Conservation (phyloP, 257 asterid species). For the Pogostemon cablin region DNA sequence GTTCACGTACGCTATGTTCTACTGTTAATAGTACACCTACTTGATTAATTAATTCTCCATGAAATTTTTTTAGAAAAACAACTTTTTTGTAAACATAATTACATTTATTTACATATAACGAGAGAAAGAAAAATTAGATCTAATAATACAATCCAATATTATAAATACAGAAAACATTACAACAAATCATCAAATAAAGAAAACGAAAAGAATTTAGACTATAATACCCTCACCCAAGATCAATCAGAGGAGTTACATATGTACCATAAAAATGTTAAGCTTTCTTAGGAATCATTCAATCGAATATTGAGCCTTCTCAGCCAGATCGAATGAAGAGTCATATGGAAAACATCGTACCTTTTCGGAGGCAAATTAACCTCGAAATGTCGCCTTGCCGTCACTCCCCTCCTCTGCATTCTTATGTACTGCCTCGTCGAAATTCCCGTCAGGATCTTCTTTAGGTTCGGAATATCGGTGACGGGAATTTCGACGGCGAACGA, state of each 20-base stretch:
- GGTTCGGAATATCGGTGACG: slow-evolving; percentile 55
- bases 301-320: slow-evolving; percentile 66
- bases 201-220: slow-evolving; percentile 12
- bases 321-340: slow-evolving; percentile 93
- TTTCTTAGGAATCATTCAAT: slow-evolving; percentile 45
- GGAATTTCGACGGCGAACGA: slow-evolving; percentile 55
- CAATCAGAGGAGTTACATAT: background rate
- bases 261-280: too few relatives aligned
- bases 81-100: background rate
- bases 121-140: background rate
- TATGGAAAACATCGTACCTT: slow-evolving; percentile 81
- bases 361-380: slow-evolving; percentile 68
- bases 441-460: slow-evolving; percentile 60
- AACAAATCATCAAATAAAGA: background rate
- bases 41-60: too few relatives aligned
- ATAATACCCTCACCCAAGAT: background rate
- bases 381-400: slow-evolving; percentile 63
- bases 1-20: too few relatives aligned
- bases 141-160: background rate
- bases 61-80: too few relatives aligned
- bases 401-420: slow-evolving; percentile 75
- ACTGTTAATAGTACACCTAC: too few relatives aligned
- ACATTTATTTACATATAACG: background rate
- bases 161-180: slow-evolving; percentile 7
- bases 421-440: slow-evolving; percentile 70